phyloP scores from a whole-genome alignment of 306 rosid species.

The Cyclanthera cordifolia region DNA sequence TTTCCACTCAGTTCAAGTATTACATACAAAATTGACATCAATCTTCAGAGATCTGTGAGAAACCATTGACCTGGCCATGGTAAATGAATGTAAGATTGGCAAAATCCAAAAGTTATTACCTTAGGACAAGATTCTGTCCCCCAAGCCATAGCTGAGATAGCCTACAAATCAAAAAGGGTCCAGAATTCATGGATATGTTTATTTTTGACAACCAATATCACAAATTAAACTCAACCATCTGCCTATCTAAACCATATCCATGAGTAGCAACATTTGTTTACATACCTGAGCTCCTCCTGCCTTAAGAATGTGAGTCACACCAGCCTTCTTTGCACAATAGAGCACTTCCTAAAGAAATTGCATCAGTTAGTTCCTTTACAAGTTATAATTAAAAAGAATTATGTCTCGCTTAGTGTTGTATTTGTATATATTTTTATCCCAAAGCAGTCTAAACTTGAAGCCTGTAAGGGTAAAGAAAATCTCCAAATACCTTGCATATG shows the following conservation, averaged over 20 bases:
- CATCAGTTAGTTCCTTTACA: slow-evolving; percentile 17
- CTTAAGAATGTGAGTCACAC: slow-evolving; percentile 90
- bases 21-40: background rate
- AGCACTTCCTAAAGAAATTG: slow-evolving; percentile 62
- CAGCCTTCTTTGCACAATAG: slow-evolving; percentile 98
- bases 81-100: background rate
- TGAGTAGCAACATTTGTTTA: slow-evolving; percentile 6
- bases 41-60: background rate
- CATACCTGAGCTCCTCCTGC: slow-evolving; percentile 99
- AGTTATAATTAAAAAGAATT: slow-evolving; percentile 9
- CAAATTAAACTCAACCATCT: background rate
- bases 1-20: background rate
- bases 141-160: slow-evolving; percentile 97
- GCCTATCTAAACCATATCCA: background rate
- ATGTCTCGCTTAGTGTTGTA: background rate
- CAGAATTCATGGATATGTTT: background rate
- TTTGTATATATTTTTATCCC: background rate
- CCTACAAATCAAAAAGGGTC: slow-evolving; percentile 32
- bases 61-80: background rate
- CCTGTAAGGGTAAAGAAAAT: background rate
- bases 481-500: slow-evolving; percentile 62
- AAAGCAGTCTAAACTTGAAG: background rate
- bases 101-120: slow-evolving; percentile 27
- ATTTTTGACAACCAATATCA: slow-evolving; percentile 2
- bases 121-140: slow-evolving; percentile 96